These are phyloP conservation scores for Cryptococcus neoformans DNA, from an alignment of 1,284 basidiomycete species.

Conservation along the genomic window DNA sequence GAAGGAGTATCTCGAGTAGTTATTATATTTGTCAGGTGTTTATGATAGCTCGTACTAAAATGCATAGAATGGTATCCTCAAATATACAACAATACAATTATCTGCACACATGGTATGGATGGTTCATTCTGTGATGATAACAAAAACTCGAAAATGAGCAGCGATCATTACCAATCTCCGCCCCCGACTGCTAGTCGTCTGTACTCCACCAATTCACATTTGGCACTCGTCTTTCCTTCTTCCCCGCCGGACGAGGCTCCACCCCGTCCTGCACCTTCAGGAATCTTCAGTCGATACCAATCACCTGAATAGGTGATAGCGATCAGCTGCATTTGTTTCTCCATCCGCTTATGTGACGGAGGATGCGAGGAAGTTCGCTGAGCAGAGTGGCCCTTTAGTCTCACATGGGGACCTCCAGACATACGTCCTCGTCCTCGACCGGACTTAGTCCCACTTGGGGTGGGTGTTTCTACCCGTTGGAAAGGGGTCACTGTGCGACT, in stretches of 20 bases:
- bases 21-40: neutral
- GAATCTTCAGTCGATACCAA: constrained; percentile 85
- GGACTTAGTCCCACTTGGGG: neutral
- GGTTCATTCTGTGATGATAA: neutral
- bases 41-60: neutral
- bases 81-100: neutral
- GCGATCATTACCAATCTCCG: constrained; percentile 31
- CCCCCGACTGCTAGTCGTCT: constrained; percentile 41
- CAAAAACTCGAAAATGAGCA: neutral
- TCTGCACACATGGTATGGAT: neutral
- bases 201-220: constrained; percentile 45
- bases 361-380: neutral
- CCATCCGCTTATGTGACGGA: neutral
- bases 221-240: constrained; percentile 10
- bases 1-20: constrained; percentile 47
- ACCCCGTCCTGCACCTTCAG: constrained; percentile 35
- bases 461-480: constrained; percentile 12
- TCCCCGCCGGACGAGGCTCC: constrained; percentile 3
- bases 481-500: constrained; percentile 14
- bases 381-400: neutral
- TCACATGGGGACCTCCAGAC: neutral
- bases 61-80: neutral
- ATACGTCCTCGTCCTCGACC: constrained; percentile 1
- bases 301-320: constrained; percentile 83
- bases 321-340: constrained; percentile 69